These are phyloP conservation scores for Rhododendron griersonianum DNA, from an alignment of 148 eudicot species.

Conservation along the genomic window DNA sequence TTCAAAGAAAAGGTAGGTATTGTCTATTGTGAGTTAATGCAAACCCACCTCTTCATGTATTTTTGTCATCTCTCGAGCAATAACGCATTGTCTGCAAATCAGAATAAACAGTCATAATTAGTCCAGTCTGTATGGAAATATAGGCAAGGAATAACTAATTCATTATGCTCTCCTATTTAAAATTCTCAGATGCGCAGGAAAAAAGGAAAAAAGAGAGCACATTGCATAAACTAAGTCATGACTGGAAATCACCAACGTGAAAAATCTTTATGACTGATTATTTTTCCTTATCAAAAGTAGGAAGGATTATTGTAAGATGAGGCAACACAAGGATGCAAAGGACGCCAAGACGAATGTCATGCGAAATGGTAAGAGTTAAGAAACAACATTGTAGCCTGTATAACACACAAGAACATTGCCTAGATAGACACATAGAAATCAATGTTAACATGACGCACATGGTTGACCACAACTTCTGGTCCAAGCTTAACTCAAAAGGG, in stretches of 20 bases:
- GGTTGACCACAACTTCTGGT: background rate
- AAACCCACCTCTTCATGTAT: constrained; percentile 85
- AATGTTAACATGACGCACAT: background rate
- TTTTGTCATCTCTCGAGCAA: constrained; percentile 96
- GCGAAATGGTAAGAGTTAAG: background rate
- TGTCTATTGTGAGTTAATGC: background rate
- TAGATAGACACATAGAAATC: background rate
- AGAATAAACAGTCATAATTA: constrained; percentile 12
- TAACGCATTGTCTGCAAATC: constrained; percentile 72
- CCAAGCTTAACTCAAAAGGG: background rate
- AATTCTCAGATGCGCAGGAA: background rate
- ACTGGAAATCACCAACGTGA: background rate
- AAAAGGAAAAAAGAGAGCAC: background rate
- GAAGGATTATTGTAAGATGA: background rate
- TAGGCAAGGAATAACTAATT: background rate
- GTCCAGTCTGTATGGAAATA: background rate
- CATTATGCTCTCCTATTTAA: background rate
- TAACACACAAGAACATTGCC: background rate
- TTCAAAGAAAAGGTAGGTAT: background rate
- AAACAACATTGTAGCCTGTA: background rate
- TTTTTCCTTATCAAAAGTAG: background rate
- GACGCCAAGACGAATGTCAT: background rate
- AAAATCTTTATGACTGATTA: background rate
- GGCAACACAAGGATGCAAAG: background rate
- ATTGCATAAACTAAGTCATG: background rate